phyloP scores from a whole-genome alignment of 192 early-diverging fungal genomes.

The Podila minutissima region DNA sequence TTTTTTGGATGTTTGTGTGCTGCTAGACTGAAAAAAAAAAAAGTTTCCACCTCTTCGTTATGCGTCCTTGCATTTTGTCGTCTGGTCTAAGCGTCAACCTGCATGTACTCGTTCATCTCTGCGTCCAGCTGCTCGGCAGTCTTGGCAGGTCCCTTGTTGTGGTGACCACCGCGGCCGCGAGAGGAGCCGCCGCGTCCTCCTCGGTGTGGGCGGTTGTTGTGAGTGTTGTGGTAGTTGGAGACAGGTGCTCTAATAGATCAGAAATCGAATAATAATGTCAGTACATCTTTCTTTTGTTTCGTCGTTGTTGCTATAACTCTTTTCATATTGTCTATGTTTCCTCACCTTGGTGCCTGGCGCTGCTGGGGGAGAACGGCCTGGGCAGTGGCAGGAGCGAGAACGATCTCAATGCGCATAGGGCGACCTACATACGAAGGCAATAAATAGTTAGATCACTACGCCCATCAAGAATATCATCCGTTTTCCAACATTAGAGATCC shows the following conservation, averaged over 20 bases:
- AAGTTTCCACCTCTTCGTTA: no score
- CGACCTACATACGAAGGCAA: neutral
- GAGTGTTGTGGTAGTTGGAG: neutral
- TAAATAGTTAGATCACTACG: neutral
- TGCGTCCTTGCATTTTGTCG: no score
- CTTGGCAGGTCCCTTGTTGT: constrained; percentile 22
- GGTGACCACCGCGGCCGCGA: constrained; percentile 29
- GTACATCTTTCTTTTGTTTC: neutral
- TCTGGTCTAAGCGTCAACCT: constrained; percentile 26
- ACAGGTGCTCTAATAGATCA: neutral
- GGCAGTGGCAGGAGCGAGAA: constrained; percentile 32
- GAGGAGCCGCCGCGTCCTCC: constrained; percentile 32
- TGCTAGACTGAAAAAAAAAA: no score
- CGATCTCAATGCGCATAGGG: constrained; percentile 52
- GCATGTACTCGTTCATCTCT: constrained; percentile 55
- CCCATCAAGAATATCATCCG: no score
- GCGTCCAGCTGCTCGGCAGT: constrained; percentile 53
- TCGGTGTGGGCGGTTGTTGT: constrained; percentile 8
- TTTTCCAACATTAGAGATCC: neutral
- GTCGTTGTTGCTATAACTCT: no score
- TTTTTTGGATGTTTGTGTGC: neutral
- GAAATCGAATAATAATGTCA: neutral
- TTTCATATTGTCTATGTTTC: neutral
- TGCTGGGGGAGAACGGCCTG: constrained; percentile 20
- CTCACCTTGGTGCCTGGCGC: constrained; percentile 21